Conservation (phyloP, 139 green algal genomes). For the Chlorella sp. region DNA sequence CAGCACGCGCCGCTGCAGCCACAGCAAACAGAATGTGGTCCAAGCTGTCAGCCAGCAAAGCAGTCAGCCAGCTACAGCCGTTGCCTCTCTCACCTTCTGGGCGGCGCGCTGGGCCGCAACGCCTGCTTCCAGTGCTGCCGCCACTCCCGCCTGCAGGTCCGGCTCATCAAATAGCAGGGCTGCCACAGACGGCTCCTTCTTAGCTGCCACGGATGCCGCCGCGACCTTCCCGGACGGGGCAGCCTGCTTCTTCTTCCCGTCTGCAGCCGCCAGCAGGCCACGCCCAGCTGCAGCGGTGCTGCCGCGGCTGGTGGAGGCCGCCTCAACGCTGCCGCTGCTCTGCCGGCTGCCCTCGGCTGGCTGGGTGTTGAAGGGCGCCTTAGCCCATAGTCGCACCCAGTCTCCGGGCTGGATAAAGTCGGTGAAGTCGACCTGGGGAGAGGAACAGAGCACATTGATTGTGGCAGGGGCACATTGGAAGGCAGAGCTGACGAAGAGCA, state of each 20-base stretch:
- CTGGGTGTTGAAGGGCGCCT: not conserved
- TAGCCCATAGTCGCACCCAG: conserved; percentile 23
- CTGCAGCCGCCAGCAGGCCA: not conserved
- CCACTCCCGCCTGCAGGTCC: not conserved
- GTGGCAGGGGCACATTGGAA: not conserved
- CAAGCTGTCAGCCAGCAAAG: no score
- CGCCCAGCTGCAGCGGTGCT: no score
- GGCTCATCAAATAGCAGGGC: conserved; percentile 2
- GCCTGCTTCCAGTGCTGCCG: not conserved
- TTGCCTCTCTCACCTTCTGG: not conserved
- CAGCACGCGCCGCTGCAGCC: no score
- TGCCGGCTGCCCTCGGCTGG: not conserved
- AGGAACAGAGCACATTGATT: not conserved
- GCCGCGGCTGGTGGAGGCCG: not conserved
- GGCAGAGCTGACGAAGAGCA: no score
- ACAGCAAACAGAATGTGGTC: no score
- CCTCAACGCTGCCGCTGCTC: not conserved
- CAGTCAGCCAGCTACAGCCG: no score
- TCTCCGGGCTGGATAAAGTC: not conserved
- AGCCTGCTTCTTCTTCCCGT: no score
- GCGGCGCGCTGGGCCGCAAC: not conserved
- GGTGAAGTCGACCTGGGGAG: conserved; percentile 2
- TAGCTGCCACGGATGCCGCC: no score
- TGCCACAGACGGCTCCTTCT: not conserved
- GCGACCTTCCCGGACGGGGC: not conserved